These are phyloP conservation scores for Cucumis cinereus DNA, from an alignment of 306 rosid species.

Conservation along the genomic window DNA sequence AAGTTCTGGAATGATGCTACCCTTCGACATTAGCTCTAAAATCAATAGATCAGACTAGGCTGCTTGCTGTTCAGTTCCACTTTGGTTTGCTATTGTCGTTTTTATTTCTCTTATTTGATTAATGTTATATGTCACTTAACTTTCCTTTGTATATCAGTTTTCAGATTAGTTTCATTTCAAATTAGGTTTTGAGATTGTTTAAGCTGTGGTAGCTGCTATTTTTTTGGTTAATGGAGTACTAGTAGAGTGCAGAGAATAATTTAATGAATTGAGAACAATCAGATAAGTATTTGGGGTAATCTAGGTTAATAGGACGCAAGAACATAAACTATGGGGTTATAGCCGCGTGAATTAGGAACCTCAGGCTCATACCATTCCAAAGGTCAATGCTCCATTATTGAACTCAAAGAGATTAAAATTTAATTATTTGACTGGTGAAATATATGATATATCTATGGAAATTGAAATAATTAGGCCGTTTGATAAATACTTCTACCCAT, in stretches of 20 bases:
- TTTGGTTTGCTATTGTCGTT: neutral
- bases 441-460: neutral
- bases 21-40: neutral
- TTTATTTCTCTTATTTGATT: neutral
- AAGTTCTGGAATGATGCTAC: conserved; percentile 23
- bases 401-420: neutral
- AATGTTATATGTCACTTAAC: neutral
- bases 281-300: neutral
- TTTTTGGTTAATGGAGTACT: neutral
- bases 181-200: neutral
- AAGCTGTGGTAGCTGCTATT: neutral
- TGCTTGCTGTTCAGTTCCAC: neutral
- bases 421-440: neutral
- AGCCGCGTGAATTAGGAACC: neutral
- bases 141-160: neutral
- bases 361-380: neutral
- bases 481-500: too few relatives aligned
- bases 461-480: neutral
- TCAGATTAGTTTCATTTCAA: too few relatives aligned
- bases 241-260: neutral
- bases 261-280: neutral
- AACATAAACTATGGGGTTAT: neutral
- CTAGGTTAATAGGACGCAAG: neutral
- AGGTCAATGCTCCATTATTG: neutral
- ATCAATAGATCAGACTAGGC: neutral